Conservation (phyloP, 257 asterid genomes). For the Capsicum rhomboideum region DNA sequence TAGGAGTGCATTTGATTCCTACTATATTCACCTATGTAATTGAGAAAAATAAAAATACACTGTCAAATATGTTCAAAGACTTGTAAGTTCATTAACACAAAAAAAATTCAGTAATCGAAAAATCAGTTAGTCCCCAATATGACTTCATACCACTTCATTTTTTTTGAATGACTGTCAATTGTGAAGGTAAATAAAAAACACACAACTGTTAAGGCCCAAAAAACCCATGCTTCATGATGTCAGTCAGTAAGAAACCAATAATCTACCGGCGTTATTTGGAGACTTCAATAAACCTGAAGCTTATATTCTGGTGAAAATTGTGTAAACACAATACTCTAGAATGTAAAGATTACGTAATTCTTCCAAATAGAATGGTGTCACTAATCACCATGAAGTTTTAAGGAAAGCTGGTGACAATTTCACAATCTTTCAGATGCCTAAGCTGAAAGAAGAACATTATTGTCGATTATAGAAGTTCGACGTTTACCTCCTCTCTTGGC, state of each 20-base stretch:
- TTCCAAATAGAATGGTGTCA: neutral
- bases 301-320: neutral
- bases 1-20: neutral
- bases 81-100: neutral
- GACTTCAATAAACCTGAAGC: neutral
- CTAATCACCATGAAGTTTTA: neutral
- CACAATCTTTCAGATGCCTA: neutral
- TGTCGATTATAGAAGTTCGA: neutral
- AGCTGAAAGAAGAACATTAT: neutral
- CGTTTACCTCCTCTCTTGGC: conserved; percentile 18
- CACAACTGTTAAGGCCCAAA: neutral
- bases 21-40: neutral
- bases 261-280: neutral
- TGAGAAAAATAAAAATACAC: neutral
- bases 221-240: neutral
- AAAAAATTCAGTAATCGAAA: neutral
- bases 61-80: neutral
- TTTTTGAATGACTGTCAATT: neutral
- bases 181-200: neutral
- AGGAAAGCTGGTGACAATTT: neutral
- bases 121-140: neutral
- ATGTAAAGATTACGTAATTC: neutral
- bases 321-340: neutral
- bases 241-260: neutral
- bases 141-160: neutral